Evolutionary conservation across 2,329 filamentous ascomycete genomes (phyloP).

Genomic region (Aspergillus terreus): DNA sequence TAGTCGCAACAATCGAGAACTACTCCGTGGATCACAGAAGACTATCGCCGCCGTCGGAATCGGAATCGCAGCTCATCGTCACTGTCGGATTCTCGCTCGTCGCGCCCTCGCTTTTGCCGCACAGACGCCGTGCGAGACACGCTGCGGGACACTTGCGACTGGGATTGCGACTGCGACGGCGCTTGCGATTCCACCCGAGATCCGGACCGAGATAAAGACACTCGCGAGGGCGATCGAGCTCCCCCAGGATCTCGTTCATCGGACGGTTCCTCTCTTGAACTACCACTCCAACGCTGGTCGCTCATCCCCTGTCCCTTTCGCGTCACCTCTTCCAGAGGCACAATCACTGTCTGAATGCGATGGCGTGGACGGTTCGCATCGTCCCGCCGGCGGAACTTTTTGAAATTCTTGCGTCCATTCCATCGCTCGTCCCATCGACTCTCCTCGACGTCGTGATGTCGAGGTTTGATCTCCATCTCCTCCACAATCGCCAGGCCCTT

Average conservation of each 20-base stretch:
- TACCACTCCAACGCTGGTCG: conserved; percentile 64
- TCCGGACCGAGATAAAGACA: conserved; percentile 1
- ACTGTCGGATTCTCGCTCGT: conserved; percentile 49
- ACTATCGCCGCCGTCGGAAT: conserved; percentile 46
- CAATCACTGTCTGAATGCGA: conserved; percentile 57
- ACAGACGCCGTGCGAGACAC: conserved; percentile 12
- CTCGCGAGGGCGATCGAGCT: too few relatives aligned
- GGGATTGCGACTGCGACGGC: conserved; percentile 11
- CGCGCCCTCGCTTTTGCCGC: conserved; percentile 31
- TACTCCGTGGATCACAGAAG: too few relatives aligned
- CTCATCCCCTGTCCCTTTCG: conserved; percentile 70
- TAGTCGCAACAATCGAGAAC: background rate
- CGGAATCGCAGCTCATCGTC: conserved; percentile 56
- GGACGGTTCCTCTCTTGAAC: conserved; percentile 12
- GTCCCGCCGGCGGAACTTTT: conserved; percentile 62
- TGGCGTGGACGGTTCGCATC: conserved; percentile 34
- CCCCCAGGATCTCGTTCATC: background rate
- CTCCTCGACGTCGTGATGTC: conserved; percentile 30
- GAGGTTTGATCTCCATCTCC: conserved; percentile 61
- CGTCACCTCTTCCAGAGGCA: conserved; percentile 67
- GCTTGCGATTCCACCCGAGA: background rate
- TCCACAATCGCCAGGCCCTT: conserved; percentile 73
- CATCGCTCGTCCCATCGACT: conserved; percentile 81
- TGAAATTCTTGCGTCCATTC: conserved; percentile 96
- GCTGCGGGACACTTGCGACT: conserved; percentile 1